phyloP scores from a whole-genome alignment of 805 yeast species.

The Sugiyamaella mastotermitis region DNA sequence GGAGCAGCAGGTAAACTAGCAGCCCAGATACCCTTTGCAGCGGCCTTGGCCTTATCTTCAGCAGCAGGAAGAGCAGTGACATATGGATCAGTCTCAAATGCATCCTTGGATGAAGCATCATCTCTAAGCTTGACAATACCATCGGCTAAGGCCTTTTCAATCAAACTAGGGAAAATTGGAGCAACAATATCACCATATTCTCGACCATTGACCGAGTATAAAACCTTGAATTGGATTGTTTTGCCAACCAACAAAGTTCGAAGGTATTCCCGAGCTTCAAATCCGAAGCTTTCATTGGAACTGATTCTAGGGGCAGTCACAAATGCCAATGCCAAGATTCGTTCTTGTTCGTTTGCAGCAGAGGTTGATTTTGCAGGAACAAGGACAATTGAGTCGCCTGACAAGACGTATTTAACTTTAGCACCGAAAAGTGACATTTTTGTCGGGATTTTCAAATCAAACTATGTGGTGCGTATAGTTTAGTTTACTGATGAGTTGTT shows the following conservation, averaged over 20 bases:
- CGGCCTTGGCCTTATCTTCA: conserved; percentile 43
- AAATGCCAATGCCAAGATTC: conserved; percentile 57
- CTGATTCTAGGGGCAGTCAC: conserved; percentile 52
- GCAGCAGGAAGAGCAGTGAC: conserved; percentile 27
- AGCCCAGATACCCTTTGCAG: conserved; percentile 54
- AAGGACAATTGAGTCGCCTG: conserved; percentile 65
- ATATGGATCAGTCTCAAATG: conserved; percentile 35
- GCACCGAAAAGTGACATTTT: conserved; percentile 32
- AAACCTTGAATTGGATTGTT: conserved; percentile 49
- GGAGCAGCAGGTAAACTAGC: conserved; percentile 15
- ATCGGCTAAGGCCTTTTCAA: conserved; percentile 46
- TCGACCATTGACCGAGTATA: conserved; percentile 44
- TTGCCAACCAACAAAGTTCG: conserved; percentile 62
- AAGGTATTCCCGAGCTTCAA: conserved; percentile 55
- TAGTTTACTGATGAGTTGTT: no score
- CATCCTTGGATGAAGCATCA: conserved; percentile 36
- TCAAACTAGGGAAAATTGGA: conserved; percentile 56
- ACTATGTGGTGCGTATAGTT: no score
- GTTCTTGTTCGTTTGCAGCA: conserved; percentile 44
- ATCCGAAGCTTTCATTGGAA: conserved; percentile 39
- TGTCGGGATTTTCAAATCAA: no score
- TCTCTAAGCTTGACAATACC: conserved; percentile 63
- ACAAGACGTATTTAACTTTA: conserved; percentile 61
- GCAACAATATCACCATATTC: conserved; percentile 69
- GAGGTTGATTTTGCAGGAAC: conserved; percentile 44